phyloP scores from a whole-genome alignment of 2,329 filamentous ascomycete species.

The Neofusicoccum sp. region DNA sequence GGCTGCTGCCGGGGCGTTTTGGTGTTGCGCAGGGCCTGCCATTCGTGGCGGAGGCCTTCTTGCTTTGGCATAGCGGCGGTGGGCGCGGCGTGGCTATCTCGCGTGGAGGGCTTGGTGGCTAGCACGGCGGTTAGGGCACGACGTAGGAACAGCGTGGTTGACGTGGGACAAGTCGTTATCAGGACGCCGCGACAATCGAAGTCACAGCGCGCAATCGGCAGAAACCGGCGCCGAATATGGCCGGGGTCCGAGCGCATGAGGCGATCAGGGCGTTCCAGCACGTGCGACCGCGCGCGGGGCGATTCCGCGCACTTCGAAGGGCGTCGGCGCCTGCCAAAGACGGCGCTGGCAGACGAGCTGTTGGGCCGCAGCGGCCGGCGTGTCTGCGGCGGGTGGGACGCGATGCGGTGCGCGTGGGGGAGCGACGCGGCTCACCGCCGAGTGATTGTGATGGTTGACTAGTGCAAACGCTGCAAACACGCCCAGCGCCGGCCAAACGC shows the following conservation, averaged over 20 bases:
- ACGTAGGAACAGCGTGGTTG: background rate
- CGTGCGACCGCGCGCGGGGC: background rate
- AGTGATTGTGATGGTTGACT: too few species aligned
- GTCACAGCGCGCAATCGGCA: background rate
- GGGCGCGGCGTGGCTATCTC: background rate
- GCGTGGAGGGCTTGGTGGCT: background rate
- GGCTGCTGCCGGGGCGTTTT: background rate
- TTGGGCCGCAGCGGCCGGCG: background rate
- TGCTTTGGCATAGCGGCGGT: background rate
- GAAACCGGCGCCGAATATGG: conserved; percentile 7
- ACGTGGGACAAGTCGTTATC: background rate
- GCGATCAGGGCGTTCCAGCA: background rate
- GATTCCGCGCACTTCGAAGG: background rate
- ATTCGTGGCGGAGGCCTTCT: background rate
- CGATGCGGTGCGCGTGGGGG: background rate
- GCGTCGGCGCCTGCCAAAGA: background rate
- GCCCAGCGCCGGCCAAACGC: conserved; percentile 2
- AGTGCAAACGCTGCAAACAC: conserved; percentile 3
- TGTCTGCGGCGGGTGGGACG: background rate
- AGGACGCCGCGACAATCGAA: background rate
- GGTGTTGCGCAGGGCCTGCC: background rate
- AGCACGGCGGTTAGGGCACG: background rate
- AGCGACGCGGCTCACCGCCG: too few species aligned
- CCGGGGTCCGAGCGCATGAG: background rate
- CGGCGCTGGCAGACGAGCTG: background rate